These are phyloP conservation scores for Solanum etuberosum DNA, from an alignment of 257 asterid species.

Conservation along the genomic window DNA sequence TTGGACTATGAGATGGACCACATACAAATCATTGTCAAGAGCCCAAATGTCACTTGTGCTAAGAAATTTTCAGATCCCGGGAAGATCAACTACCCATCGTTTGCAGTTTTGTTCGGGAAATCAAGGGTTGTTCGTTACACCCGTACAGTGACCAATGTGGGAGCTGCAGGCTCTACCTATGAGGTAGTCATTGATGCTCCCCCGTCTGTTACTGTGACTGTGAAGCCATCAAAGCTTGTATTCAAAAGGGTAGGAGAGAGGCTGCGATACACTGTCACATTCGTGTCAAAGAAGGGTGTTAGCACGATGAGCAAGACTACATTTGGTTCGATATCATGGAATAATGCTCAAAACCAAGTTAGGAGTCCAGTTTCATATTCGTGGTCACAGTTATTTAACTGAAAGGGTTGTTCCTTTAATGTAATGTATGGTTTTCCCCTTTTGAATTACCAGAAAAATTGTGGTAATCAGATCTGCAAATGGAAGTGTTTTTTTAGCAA, in stretches of 20 bases:
- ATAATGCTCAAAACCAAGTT: conserved; percentile 39
- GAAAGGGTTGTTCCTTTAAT: neutral
- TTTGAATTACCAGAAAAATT: neutral
- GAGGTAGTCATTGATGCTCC: conserved; percentile 38
- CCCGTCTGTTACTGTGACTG: conserved; percentile 20
- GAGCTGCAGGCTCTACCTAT: conserved; percentile 40
- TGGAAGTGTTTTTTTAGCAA: neutral
- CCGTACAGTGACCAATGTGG: conserved; percentile 62
- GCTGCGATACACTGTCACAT: conserved; percentile 46
- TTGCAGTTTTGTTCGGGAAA: conserved; percentile 53
- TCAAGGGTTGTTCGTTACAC: conserved; percentile 62
- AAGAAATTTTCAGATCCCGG: conserved; percentile 50
- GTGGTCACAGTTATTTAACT: conserved; percentile 25
- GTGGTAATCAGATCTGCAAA: neutral
- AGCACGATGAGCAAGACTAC: conserved; percentile 14
- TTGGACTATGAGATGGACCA: conserved; percentile 28
- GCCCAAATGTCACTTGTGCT: conserved; percentile 45
- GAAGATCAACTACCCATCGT: conserved; percentile 79
- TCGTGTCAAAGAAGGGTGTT: conserved; percentile 35
- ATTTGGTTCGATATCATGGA: conserved; percentile 71
- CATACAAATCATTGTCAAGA: conserved; percentile 36
- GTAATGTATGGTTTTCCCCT: neutral
- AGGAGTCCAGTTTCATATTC: conserved; percentile 66
- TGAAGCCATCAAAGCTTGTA: conserved; percentile 48
- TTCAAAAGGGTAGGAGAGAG: conserved; percentile 39